Percentiles rank a stretch among this genome's conserved stretches.
Conservation (phyloP, 2,329 filamentous ascomycete genomes). For the Sporothrix mexicana region DNA sequence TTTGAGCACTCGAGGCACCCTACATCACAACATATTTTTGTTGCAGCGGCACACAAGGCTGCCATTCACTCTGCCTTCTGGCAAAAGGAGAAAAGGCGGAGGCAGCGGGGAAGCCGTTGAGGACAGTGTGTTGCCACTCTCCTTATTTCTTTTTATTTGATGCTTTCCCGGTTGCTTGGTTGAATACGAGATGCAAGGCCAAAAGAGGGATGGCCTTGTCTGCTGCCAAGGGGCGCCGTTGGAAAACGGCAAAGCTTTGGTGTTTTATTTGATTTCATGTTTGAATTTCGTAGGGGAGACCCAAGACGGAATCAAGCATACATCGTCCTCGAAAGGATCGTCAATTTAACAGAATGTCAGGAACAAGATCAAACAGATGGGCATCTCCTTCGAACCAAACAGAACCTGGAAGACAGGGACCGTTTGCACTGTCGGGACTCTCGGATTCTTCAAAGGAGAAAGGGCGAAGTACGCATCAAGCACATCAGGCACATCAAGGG, state of each 20-base stretch:
- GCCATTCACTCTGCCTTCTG: neutral
- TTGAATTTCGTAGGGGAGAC: neutral
- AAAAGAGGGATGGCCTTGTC: constrained; percentile 7
- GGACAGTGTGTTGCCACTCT: neutral
- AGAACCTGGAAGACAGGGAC: neutral
- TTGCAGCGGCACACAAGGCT: constrained; percentile 4
- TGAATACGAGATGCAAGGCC: constrained; percentile 18
- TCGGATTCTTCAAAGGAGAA: constrained; percentile 22
- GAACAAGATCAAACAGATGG: neutral
- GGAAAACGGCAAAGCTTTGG: neutral
- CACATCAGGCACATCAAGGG: neutral
- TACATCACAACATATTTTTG: neutral
- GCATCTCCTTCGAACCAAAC: neutral
- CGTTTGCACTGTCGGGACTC: neutral
- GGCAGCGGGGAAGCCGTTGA: constrained; percentile 1
- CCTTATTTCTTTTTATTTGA: neutral
- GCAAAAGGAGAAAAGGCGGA: neutral
- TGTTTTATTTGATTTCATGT: neutral
- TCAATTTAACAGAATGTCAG: neutral
- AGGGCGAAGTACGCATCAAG: neutral
- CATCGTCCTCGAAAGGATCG: neutral
- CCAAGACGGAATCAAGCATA: neutral
- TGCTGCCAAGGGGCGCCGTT: constrained; percentile 2
- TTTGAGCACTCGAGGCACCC: too few relatives aligned
- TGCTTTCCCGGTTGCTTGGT: neutral